phyloP scores from a whole-genome alignment of 108 stramenopile genomes.

The Epithemia pelagica region DNA sequence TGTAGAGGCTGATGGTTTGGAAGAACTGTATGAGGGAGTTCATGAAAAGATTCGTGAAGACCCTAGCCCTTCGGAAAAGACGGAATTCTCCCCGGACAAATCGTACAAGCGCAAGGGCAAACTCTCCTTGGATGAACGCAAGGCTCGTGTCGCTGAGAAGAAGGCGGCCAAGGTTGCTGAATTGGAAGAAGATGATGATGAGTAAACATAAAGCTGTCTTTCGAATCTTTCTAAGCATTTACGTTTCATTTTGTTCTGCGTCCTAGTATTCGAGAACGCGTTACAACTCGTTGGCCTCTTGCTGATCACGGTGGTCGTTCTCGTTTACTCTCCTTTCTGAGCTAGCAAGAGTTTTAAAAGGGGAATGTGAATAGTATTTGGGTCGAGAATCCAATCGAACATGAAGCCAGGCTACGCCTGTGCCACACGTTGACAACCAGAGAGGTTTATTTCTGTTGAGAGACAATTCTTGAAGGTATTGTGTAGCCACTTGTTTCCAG shows the following conservation, averaged over 20 bases:
- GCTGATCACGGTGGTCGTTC: no score
- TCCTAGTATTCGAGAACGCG: no score
- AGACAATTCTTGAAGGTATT: neutral
- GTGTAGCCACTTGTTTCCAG: neutral
- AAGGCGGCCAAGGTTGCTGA: slow-evolving; percentile 92
- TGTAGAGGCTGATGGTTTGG: slow-evolving; percentile 80
- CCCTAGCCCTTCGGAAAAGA: slow-evolving; percentile 81
- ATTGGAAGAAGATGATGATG: slow-evolving; percentile 69
- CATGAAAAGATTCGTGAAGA: slow-evolving; percentile 97
- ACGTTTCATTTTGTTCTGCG: no score
- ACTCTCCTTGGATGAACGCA: slow-evolving; percentile 88
- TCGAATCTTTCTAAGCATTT: no score
- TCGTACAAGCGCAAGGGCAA: slow-evolving; percentile 89
- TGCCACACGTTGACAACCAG: slow-evolving; percentile 66
- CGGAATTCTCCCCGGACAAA: slow-evolving; percentile 83
- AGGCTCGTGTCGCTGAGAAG: slow-evolving; percentile 89
- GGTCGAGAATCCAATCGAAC: slow-evolving; percentile 57
- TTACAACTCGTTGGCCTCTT: no score
- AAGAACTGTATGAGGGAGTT: slow-evolving; percentile 85
- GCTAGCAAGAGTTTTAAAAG: slow-evolving; percentile 14
- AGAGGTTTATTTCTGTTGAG: slow-evolving; percentile 6
- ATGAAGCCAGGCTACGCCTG: slow-evolving; percentile 73
- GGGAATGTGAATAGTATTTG: slow-evolving; percentile 65
- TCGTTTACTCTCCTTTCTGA: neutral
- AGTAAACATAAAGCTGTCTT: no score